Conservation (phyloP, 2,329 filamentous ascomycete species). For the Raffaelea albimanens region DNA sequence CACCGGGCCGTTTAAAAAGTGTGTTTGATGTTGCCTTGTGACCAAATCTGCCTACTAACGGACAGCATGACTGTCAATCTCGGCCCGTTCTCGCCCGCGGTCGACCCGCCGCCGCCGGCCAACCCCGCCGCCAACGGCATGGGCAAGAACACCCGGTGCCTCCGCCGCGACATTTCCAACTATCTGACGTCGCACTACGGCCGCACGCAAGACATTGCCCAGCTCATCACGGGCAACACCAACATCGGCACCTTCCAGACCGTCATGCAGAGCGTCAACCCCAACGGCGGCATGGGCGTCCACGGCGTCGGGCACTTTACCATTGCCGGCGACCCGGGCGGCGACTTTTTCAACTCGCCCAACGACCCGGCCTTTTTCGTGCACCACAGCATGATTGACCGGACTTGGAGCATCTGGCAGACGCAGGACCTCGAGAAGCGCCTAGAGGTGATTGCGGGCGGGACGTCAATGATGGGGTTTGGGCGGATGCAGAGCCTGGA, state of each 20-base stretch:
- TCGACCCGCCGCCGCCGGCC: slow-evolving; percentile 18
- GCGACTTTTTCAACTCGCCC: slow-evolving; percentile 19
- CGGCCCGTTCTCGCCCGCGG: slow-evolving; percentile 21
- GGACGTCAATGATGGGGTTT: slow-evolving; percentile 19
- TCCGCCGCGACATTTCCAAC: slow-evolving; percentile 29
- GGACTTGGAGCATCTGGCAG: slow-evolving; percentile 22
- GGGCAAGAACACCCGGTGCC: slow-evolving; percentile 35
- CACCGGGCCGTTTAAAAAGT: slow-evolving; percentile 33
- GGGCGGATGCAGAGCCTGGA: slow-evolving; percentile 16
- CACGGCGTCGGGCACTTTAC: slow-evolving; percentile 31
- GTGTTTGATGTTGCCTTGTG: background rate
- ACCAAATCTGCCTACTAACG: too few species aligned
- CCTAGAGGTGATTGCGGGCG: slow-evolving; percentile 17
- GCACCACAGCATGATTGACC: slow-evolving; percentile 22
- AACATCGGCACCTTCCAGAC: slow-evolving; percentile 25
- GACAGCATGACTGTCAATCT: slow-evolving; percentile 16
- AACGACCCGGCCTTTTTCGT: slow-evolving; percentile 20
- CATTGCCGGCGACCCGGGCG: slow-evolving; percentile 29
- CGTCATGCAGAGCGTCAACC: slow-evolving; percentile 23
- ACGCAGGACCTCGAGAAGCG: slow-evolving; percentile 18
- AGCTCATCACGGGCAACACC: slow-evolving; percentile 21
- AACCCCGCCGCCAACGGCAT: slow-evolving; percentile 17
- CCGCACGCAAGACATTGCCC: slow-evolving; percentile 17
- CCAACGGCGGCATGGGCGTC: slow-evolving; percentile 19
- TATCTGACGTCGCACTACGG: slow-evolving; percentile 14